Conservation (phyloP, 257 asterid genomes). For the Solanum etuberosum region DNA sequence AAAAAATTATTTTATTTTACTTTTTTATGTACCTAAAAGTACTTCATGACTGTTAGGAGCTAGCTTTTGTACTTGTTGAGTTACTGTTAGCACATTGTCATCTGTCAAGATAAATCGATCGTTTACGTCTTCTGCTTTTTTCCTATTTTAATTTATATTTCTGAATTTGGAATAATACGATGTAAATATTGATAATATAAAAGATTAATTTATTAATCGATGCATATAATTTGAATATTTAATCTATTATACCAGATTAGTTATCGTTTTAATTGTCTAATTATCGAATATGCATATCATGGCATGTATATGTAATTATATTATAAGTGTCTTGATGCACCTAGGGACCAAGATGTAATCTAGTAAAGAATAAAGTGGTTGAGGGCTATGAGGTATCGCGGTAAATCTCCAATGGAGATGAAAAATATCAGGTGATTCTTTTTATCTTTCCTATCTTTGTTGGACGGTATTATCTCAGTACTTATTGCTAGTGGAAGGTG, state of each 20-base stretch:
- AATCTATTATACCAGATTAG: neutral
- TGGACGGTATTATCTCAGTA: neutral
- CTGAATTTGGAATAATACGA: neutral
- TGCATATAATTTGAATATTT: neutral
- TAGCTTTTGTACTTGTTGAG: neutral
- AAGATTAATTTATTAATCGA: neutral
- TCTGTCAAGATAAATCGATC: neutral
- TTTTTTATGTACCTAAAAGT: neutral
- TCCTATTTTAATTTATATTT: neutral
- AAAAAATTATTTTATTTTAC: neutral
- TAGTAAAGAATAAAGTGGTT: too few relatives aligned
- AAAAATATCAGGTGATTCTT: neutral
- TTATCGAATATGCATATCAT: neutral
- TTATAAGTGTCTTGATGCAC: neutral
- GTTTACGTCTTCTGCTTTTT: neutral
- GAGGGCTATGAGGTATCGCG: too few relatives aligned
- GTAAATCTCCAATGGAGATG: rapidly evolving
- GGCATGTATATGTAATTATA: neutral
- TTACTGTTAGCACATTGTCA: neutral
- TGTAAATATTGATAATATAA: neutral
- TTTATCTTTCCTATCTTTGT: too few relatives aligned
- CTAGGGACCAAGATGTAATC: too few relatives aligned
- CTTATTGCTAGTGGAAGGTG: neutral
- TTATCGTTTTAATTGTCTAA: neutral
- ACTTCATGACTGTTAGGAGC: neutral